Base-by-base conservation (phyloP, 257 asterid genomes). In the Solanum pinnatisectum region DNA sequence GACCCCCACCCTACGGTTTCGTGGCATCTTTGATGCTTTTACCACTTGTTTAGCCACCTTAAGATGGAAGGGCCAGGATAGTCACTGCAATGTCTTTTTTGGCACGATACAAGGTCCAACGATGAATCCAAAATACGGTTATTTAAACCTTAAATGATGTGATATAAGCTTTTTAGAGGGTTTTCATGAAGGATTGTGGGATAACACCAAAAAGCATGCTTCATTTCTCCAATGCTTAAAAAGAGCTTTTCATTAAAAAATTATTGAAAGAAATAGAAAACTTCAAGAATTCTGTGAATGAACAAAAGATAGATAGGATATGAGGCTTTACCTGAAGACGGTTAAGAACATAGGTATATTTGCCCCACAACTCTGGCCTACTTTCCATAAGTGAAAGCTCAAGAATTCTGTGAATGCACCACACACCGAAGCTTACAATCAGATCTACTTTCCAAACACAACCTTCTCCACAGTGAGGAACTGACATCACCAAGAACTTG, bases 351-450 rank as follows among this genome's bases (percentile, higher is more conserved):
- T 89, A 96, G 39, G 99, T 97, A 89, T 97, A 97, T 90, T 95
- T 97, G 35, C 99, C 99, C 99, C 99, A 97, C 37, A 97, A 96
- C 89, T 97, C 99, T 2, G 99, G 99, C 88, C 99, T 88, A 91
- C 99, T 97, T 90, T 97, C 99, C 98, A 95, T 92, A 76, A 94
- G 96, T 36, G 98, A 97, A 71, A 97, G 98, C 84, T 95, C 99
- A 40, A 97, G 98, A 88, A 97, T 91, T 90, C 99, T 93, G 88
- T 94, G 99, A 89, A 97, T 97, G 92, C 98, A 94, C 99, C 99
- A 97, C 37, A 97, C 98, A 16, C 99, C 99, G 87, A 96, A 97
- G 95, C 99, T 95, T 86, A 95, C 87, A 73, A 97, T 89, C 82
- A 97, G 95, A 93, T 96, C 98, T 27, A 88, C 91, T 84, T 88